Evolutionary conservation across 2,329 filamentous ascomycete genomes (phyloP).

Genomic region (Tolypocladium pustulatum): DNA sequence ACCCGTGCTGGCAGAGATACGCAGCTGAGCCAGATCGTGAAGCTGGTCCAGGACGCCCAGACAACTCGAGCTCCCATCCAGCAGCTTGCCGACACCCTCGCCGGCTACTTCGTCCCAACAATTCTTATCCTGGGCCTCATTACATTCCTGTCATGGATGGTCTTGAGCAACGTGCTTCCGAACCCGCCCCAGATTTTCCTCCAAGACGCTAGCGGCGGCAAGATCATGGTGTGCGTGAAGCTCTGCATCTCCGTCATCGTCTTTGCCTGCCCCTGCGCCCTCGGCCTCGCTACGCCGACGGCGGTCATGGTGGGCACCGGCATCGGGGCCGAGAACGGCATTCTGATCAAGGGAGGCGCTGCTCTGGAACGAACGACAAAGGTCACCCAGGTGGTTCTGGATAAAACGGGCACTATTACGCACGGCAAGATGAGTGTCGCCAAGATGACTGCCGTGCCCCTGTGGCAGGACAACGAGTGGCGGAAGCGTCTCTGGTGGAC

Average conservation of each 20-base stretch:
- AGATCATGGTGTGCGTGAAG: conserved; percentile 92
- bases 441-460: conserved; percentile 51
- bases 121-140: conserved; percentile 76
- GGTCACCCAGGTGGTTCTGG: conserved; percentile 80
- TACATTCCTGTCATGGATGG: conserved; percentile 90
- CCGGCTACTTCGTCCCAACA: conserved; percentile 85
- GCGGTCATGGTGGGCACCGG: conserved; percentile 99
- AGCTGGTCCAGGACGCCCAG: conserved; percentile 95
- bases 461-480: conserved; percentile 61
- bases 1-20: conserved; percentile 89
- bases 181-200: conserved; percentile 86
- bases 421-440: conserved; percentile 93
- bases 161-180: conserved; percentile 74
- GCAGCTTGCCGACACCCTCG: conserved; percentile 78
- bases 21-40: conserved; percentile 94
- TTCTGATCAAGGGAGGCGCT: conserved; percentile 93
- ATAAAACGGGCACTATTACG: conserved; percentile 94
- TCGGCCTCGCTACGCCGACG: conserved; percentile 92
- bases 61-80: conserved; percentile 92
- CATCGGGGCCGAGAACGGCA: conserved; percentile 87
- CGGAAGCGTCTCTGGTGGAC: conserved; percentile 82
- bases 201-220: conserved; percentile 71
- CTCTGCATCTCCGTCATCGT: conserved; percentile 98
- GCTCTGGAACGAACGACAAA: conserved; percentile 85
- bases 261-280: conserved; percentile 91